Base-by-base conservation (phyloP, 2,329 filamentous ascomycete genomes). In the Fusarium globosum region DNA sequence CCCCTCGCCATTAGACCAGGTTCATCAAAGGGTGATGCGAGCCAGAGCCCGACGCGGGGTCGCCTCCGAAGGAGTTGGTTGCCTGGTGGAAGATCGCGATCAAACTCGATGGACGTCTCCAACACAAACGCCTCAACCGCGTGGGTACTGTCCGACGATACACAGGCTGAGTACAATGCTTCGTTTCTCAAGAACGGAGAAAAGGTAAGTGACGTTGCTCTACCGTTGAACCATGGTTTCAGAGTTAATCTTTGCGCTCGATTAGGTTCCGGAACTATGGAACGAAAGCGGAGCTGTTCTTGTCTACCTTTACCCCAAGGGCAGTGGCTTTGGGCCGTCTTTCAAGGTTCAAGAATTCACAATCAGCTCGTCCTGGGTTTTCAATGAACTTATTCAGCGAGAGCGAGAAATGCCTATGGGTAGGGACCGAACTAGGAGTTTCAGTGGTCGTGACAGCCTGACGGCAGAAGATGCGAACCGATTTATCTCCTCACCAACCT, bases 261-360 rank as follows among this genome's bases (percentile, higher is more conserved):
- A 53, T 58, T 61, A 91, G 89, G 88, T 92, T 8, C 89, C 90
- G 4, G 91, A 92, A 79, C 80, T 93, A 26, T 92, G 91, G 91
- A 88, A 90, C 72, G 89, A 91, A 61, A 82, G 80, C 58, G 90
- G 88, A 43, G 86, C 86, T 68, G 85, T 91, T 30, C 83, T 85
- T 57, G 85, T 93, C 26, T 89, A 90, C 74, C 81, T 93, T 8
- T 87, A 87, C 63, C 85, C 89, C 2, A 85, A 83, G 61, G 82
- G 82, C 10, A 86, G 83, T 66, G 86, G 86, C 15, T 81, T 79
- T 14, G 88, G 87, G 0, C 86, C 90, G 4, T 91, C 88, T 1
- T 92, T 92, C 82, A 91, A 88, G 76, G 86, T 92, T 12, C 85
- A 85, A 41, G 85, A 87, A 36, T 86, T 88, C 39, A 83, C 87